Evolutionary conservation across 2,329 filamentous ascomycete species (phyloP), one percentile per base, ranked within the genome.

Genomic region (Penicillium nordicum): DNA sequence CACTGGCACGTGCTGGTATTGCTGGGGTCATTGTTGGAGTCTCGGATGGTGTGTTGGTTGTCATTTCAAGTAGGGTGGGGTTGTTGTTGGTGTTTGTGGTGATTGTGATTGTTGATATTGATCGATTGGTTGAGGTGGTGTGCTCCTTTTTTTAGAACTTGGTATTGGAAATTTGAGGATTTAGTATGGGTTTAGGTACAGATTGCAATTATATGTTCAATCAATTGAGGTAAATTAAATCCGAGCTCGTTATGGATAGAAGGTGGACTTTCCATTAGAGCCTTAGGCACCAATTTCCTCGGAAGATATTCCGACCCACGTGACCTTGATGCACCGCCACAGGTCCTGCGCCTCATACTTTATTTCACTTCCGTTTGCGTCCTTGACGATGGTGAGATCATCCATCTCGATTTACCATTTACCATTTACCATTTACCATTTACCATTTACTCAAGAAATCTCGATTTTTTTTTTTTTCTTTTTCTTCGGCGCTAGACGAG

Each of bases 1-100:
- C 78, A 57, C 82, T 79, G 43, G 87, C 85, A 72, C 88, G 83
- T 51, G 80, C 80, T 61, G 88, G 76, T 48, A 65, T 68, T 56
- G 72, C 57, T 32, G 47, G 30, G 66, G 83, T 84, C 84, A 88
- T 88, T 36, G 53, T 64, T 61, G 54, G 58, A 58, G 47, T 51
- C 47, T 60, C 52, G 42, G 46, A 34, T 41, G 29, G 43, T 42
- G 43, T 48, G 29, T 57, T 53, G 54, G 41, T 59, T 59, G 57
- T 41, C 36, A 52, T 45, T 55, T 43, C 55, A 53, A 23, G 43
- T 43, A 58, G 12, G 38, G 51, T 43, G 44, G 44, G 27, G 18
- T 18, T 18, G 36, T 27, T 30, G 34, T 48, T 47, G 42, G 14
- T 40, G 34, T 32, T 23, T 41, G 32, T 34, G 14, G 32, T 9